Percentiles rank a stretch among this genome's conserved stretches.
These are phyloP conservation scores for Haplosporangium sp. DNA, from an alignment of 371 early-diverging fungal genomes.

Conservation along the genomic window DNA sequence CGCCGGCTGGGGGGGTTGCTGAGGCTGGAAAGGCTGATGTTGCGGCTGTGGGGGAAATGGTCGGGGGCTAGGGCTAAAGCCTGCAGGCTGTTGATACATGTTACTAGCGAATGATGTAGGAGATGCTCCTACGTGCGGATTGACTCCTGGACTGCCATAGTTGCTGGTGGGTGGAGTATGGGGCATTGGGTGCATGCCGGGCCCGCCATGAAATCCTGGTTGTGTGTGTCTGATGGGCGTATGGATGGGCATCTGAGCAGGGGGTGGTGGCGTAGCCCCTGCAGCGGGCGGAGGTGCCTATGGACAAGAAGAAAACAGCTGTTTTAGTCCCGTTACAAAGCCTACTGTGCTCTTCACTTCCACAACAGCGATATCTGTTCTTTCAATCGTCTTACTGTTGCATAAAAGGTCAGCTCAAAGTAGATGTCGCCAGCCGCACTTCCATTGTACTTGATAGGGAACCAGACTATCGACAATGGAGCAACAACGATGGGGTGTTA, in stretches of 20 bases:
- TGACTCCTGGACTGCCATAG: slow-evolving; percentile 33
- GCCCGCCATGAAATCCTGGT: slow-evolving; percentile 33
- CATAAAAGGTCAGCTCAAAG: slow-evolving; percentile 54
- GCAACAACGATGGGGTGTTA: not conserved
- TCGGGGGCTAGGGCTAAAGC: slow-evolving; percentile 18
- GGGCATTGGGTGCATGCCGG: slow-evolving; percentile 19
- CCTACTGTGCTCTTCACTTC: too few species aligned
- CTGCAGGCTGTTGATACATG: slow-evolving; percentile 23
- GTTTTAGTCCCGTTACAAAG: too few species aligned
- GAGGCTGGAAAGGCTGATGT: slow-evolving; percentile 5
- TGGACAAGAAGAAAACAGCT: not conserved
- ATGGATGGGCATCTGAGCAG: slow-evolving; percentile 31
- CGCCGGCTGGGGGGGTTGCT: slow-evolving; percentile 4
- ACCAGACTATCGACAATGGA: slow-evolving; percentile 34
- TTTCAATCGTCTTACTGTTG: slow-evolving; percentile 26
- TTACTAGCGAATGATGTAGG: slow-evolving; percentile 24
- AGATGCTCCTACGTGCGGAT: slow-evolving; percentile 12
- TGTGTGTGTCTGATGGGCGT: slow-evolving; percentile 31
- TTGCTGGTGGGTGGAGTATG: slow-evolving; percentile 27
- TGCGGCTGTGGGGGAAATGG: slow-evolving; percentile 21
- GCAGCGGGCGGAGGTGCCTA: slow-evolving; percentile 43
- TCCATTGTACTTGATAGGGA: slow-evolving; percentile 51
- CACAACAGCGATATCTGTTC: not conserved
- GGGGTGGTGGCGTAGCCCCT: slow-evolving; percentile 31
- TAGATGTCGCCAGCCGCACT: slow-evolving; percentile 43